A percentile compares a stretch with the other conserved stretches of the same genome.
Conservation (phyloP, 2,329 filamentous ascomycete genomes). For the Sclerotinia minor region DNA sequence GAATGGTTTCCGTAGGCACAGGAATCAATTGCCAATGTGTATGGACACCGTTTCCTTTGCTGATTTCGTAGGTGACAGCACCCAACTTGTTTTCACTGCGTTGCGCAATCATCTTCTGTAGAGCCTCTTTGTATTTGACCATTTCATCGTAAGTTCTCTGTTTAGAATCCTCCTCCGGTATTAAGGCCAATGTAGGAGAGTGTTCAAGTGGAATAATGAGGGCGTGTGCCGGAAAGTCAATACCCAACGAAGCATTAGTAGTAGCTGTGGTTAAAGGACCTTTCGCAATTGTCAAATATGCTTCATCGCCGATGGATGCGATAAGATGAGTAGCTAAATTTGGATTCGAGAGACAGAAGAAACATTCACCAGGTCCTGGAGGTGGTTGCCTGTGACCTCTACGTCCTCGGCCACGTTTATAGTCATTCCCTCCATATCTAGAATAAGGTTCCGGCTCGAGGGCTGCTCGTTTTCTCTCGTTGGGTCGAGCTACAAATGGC, state of each 20-base stretch:
- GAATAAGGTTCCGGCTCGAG: slow-evolving; percentile 51
- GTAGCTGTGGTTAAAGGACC: slow-evolving; percentile 74
- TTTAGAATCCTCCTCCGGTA: slow-evolving; percentile 54
- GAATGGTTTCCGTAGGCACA: slow-evolving; percentile 65
- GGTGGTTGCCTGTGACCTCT: slow-evolving; percentile 55
- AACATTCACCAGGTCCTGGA: slow-evolving; percentile 77
- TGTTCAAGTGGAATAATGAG: slow-evolving; percentile 90
- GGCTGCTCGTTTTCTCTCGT: slow-evolving; percentile 58
- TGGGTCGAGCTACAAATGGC: slow-evolving; percentile 59
- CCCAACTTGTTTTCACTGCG: slow-evolving; percentile 62
- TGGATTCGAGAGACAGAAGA: slow-evolving; percentile 91
- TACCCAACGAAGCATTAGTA: slow-evolving; percentile 63
- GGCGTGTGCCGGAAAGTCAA: slow-evolving; percentile 80
- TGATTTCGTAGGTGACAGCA: slow-evolving; percentile 90
- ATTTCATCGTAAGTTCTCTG: slow-evolving; percentile 73
- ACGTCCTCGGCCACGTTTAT: slow-evolving; percentile 49
- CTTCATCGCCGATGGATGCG: slow-evolving; percentile 81
- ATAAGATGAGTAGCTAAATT: slow-evolving; percentile 84
- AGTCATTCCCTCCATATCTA: slow-evolving; percentile 52
- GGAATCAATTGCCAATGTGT: slow-evolving; percentile 93
- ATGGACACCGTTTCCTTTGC: slow-evolving; percentile 76
- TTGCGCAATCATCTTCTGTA: slow-evolving; percentile 77
- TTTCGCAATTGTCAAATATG: slow-evolving; percentile 89
- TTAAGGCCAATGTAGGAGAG: slow-evolving; percentile 69
- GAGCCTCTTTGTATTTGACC: slow-evolving; percentile 71